These are phyloP conservation scores for Rhododendron henanense DNA, from an alignment of 148 eudicot genomes.

Conservation along the genomic window DNA sequence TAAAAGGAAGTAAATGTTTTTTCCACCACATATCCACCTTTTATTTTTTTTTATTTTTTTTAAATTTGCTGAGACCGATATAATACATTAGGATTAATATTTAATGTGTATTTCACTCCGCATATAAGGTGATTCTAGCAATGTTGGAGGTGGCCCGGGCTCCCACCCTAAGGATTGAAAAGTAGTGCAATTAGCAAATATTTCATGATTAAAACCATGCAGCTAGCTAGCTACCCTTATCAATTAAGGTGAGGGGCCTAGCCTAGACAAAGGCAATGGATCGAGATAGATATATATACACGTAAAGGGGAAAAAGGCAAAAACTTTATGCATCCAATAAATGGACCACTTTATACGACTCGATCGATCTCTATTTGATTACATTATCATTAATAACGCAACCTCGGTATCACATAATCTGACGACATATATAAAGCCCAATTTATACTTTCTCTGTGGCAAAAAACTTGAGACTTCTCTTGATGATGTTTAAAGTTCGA, in stretches of 20 bases:
- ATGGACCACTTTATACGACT: not conserved
- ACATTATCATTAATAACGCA: not conserved
- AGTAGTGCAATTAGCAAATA: constrained; percentile 2
- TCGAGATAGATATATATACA: not conserved
- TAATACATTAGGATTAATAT: no score
- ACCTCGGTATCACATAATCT: not conserved
- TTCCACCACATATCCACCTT: no score
- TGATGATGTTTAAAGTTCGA: not conserved
- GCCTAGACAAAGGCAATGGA: not conserved
- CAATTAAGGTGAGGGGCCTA: constrained; percentile 12
- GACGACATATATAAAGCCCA: not conserved
- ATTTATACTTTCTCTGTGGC: not conserved
- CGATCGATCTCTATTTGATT: not conserved
- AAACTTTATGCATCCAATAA: constrained; percentile 17
- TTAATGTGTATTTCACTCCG: no score
- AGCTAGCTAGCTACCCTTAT: constrained; percentile 4
- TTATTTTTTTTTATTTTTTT: no score
- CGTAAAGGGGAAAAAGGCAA: not conserved
- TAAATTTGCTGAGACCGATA: no score
- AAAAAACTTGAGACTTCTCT: not conserved
- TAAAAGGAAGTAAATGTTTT: no score
- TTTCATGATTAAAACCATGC: constrained; percentile 16
- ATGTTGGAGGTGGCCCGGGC: no score
- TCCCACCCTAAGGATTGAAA: not conserved
- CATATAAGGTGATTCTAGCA: no score